Evolutionary conservation across 2,329 filamentous ascomycete species (phyloP).

Genomic region (Scytalidium lignicola): DNA sequence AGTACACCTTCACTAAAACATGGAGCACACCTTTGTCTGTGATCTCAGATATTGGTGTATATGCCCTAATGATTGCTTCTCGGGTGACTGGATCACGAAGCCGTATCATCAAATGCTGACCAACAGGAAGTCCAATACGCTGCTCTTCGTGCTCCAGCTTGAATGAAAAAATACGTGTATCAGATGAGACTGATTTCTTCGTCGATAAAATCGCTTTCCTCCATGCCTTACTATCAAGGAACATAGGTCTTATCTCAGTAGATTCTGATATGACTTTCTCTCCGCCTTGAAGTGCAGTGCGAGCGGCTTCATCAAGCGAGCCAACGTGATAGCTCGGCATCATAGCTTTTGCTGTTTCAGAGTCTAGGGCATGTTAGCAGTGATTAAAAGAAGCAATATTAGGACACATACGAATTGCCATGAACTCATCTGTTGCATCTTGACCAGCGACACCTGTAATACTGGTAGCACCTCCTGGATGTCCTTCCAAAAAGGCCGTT

Average conservation of each 20-base stretch:
- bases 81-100: conserved; percentile 65
- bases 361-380: conserved; percentile 53
- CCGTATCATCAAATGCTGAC: conserved; percentile 83
- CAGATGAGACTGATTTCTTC: conserved; percentile 67
- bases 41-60: conserved; percentile 74
- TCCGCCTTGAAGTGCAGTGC: conserved; percentile 44
- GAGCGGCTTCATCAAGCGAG: conserved; percentile 58
- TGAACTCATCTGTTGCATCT: conserved; percentile 82
- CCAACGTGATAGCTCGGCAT: conserved; percentile 84
- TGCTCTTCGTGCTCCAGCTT: conserved; percentile 68
- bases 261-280: conserved; percentile 32
- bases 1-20: conserved; percentile 80
- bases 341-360: conserved; percentile 87
- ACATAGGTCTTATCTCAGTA: conserved; percentile 47
- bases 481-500: conserved; percentile 70
- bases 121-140: conserved; percentile 69
- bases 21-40: conserved; percentile 59
- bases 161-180: conserved; percentile 80
- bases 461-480: conserved; percentile 81
- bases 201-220: conserved; percentile 63
- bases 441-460: conserved; percentile 78
- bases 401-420: conserved; percentile 74
- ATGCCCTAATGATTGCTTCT: conserved; percentile 76
- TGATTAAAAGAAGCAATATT: background rate
- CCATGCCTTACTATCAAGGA: conserved; percentile 71